Conservation (phyloP, 2,329 filamentous ascomycete genomes). For the Aspergillus ochraceus region DNA sequence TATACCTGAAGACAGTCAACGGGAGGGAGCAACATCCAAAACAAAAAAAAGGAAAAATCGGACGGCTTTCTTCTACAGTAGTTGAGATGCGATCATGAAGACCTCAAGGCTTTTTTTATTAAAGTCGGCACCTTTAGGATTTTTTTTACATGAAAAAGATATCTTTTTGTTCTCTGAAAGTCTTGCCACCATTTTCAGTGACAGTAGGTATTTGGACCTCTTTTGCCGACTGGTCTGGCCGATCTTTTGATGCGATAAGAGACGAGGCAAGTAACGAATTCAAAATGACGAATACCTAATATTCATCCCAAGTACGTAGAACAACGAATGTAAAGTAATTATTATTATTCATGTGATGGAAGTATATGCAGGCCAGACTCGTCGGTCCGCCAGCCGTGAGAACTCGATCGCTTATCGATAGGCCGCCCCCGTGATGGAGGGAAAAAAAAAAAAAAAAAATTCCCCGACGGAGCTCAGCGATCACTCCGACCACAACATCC, state of each 20-base stretch:
- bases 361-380: not conserved
- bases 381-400: not conserved
- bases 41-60: slow-evolving; percentile 32
- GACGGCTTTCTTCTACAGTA: slow-evolving; percentile 42
- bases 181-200: not conserved
- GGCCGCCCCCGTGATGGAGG: not conserved
- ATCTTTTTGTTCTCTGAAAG: slow-evolving; percentile 13
- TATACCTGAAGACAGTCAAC: slow-evolving; percentile 38
- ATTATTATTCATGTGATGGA: not conserved
- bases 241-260: not conserved
- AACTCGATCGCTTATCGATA: slow-evolving; percentile 36
- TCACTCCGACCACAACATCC: slow-evolving; percentile 60
- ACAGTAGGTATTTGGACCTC: not conserved
- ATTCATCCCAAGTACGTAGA: too few species aligned
- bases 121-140: slow-evolving; percentile 23
- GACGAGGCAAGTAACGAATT: not conserved
- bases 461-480: slow-evolving; percentile 24
- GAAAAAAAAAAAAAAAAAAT: slow-evolving; percentile 21
- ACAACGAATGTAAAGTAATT: not conserved
- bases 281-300: not conserved
- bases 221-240: not conserved
- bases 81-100: slow-evolving; percentile 46
- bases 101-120: slow-evolving; percentile 21
- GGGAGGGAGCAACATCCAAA: slow-evolving; percentile 39
- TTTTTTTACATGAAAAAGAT: slow-evolving; percentile 23